These are phyloP conservation scores for Colletotrichum sp. DNA, from an alignment of 2,329 filamentous ascomycete genomes.

Conservation along the genomic window DNA sequence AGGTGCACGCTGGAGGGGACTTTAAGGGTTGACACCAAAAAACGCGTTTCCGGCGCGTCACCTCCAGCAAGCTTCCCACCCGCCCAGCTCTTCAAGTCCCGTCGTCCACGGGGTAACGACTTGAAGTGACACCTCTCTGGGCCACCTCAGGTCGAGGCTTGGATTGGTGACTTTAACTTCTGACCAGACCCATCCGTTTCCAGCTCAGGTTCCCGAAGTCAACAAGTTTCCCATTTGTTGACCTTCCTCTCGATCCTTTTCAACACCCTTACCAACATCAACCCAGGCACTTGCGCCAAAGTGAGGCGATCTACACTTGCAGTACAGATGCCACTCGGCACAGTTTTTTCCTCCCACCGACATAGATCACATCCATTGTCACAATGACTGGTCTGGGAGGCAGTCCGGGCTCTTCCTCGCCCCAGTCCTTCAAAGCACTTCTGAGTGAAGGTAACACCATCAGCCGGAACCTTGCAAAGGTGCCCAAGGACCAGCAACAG, in stretches of 20 bases:
- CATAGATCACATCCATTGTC: neutral
- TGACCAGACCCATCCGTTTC: neutral
- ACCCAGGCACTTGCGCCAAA: neutral
- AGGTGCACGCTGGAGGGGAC: neutral
- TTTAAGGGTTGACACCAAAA: neutral
- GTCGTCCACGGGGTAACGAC: neutral
- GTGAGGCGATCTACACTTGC: neutral
- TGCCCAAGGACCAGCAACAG: slow-evolving; percentile 43
- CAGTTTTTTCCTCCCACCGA: neutral
- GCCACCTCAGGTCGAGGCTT: neutral
- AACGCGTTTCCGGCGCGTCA: slow-evolving; percentile 2
- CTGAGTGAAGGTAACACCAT: slow-evolving; percentile 6
- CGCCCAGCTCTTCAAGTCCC: neutral
- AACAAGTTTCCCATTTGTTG: neutral
- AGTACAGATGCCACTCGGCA: neutral
- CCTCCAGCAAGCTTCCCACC: neutral
- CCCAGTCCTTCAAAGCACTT: neutral
- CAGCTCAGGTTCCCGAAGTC: neutral
- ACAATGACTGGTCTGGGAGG: neutral
- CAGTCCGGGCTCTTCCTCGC: slow-evolving; percentile 7
- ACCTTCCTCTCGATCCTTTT: neutral
- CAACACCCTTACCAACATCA: neutral
- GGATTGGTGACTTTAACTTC: neutral
- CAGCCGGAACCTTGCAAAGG: slow-evolving; percentile 30
- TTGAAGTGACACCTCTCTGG: neutral